These are phyloP conservation scores for Hypericum androsaemum DNA, from an alignment of 345 rosid genomes.

Conservation along the genomic window DNA sequence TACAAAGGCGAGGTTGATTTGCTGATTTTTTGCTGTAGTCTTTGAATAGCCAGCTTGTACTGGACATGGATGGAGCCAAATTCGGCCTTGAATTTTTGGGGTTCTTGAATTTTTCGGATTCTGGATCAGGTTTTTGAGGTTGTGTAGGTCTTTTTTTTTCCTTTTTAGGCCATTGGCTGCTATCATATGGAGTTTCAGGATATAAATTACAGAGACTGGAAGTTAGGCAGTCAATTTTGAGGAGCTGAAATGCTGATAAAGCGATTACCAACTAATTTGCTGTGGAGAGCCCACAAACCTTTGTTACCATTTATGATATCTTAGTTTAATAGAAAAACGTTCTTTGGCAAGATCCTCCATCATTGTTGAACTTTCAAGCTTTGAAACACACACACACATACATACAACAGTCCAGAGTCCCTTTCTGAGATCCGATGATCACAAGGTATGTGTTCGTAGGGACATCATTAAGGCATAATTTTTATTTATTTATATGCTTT, in stretches of 20 bases:
- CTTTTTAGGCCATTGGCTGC: conserved; percentile 14
- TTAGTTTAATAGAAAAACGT: conserved; percentile 17
- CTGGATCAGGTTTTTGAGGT: conserved; percentile 13
- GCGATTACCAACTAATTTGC: conserved; percentile 15
- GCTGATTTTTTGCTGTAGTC: conserved; percentile 24
- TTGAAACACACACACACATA: not conserved
- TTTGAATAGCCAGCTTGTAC: conserved; percentile 11
- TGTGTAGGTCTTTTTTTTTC: conserved; percentile 10
- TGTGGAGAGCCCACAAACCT: conserved; percentile 7
- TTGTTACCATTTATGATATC: conserved; percentile 9
- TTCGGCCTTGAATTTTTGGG: conserved; percentile 15
- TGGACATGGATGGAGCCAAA: conserved; percentile 16
- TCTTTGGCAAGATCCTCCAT: conserved; percentile 13
- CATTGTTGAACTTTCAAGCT: conserved; percentile 9
- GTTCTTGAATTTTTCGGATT: conserved; percentile 17
- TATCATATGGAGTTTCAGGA: conserved; percentile 16
- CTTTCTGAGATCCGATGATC: not conserved
- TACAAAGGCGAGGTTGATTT: conserved; percentile 34
- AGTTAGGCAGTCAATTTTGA: conserved; percentile 31
- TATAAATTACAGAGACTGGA: conserved; percentile 16
- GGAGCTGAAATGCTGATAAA: conserved; percentile 22
- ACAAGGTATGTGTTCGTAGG: no score
- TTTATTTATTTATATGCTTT: no score
- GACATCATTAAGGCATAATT: no score
- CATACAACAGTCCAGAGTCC: not conserved